Evolutionary conservation across 257 asterid species (phyloP), one percentile per base, ranked within the genome.

Genomic region (Salvia hispanica): DNA sequence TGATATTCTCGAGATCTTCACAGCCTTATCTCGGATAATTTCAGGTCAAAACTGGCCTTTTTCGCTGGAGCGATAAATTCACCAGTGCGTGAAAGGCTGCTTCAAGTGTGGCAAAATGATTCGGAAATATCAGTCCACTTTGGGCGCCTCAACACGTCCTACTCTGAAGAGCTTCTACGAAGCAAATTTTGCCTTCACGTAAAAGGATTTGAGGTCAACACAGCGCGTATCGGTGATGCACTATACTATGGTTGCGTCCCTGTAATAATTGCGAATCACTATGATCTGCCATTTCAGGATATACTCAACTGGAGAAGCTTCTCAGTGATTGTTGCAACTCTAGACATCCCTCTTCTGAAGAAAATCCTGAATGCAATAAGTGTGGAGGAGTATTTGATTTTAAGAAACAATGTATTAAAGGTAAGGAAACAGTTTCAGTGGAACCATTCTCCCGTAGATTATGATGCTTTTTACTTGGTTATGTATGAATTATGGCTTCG

Each of bases 141-240:
- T 1, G 84, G 87, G 13, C 90, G 25, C 69, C 81, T 89, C 18
- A 39, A 63, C n/a, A 84, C 88, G 31, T 70, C 90, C 42, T 92
- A 89, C 48, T 65, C 91, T 0, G 86, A 84, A 36, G 93, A 74
- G 78, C 93, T 89, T 42, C 75, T 84, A 5, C 51, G 45, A 16
- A 92, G 96, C 85, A 92, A 84, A 72, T 92, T 89, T 66, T 92
- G 98, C 81, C 88, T 92, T 73, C 98, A 92, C 53, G 95, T 88
- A 28, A 89, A 92, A 84, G 98, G 98, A 47, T 89, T 72, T 50
- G 96, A 92, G 79, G 95, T 92, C 64, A 92, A 92, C 82, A 92
- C 98, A 6, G 98, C 98, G 58, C 96, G 98, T 12, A 79, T 85
- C 16, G 91, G 92, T 3, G 96, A 92, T 67, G 95, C 97, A 10